phyloP scores from a whole-genome alignment of 2,329 filamentous ascomycete genomes.

The Ascochyta viciae-villosae region DNA sequence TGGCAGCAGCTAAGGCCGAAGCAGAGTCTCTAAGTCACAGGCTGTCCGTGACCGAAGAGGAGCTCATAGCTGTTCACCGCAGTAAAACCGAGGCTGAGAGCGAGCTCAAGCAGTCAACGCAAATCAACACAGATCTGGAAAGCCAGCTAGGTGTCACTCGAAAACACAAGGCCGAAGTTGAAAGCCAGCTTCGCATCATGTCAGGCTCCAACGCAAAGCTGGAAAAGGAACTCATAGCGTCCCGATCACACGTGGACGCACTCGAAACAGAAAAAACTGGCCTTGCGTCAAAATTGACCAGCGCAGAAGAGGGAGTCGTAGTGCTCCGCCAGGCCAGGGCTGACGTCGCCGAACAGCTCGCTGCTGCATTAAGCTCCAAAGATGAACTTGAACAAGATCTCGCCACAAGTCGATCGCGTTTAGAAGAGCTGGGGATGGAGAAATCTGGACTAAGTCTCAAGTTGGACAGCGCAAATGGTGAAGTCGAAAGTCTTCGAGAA shows the following conservation, averaged over 20 bases:
- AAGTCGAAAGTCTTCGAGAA: constrained; percentile 23
- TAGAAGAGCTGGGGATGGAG: constrained; percentile 21
- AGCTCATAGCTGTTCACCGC: constrained; percentile 25
- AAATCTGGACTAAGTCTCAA: constrained; percentile 21
- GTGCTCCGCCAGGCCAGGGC: constrained; percentile 21
- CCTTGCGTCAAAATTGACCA: constrained; percentile 25
- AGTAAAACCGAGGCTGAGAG: constrained; percentile 23
- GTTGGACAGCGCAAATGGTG: constrained; percentile 27
- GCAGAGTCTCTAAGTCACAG: constrained; percentile 14
- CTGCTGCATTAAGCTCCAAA: not conserved
- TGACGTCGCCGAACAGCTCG: constrained; percentile 14
- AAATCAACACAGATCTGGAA: constrained; percentile 27
- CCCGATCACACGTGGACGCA: constrained; percentile 21
- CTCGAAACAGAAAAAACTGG: constrained; percentile 24
- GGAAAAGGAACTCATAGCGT: constrained; percentile 25
- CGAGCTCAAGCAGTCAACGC: constrained; percentile 22
- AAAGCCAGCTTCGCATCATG: constrained; percentile 17
- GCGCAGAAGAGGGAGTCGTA: constrained; percentile 19
- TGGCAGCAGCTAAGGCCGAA: constrained; percentile 22
- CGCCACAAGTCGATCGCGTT: constrained; percentile 10
- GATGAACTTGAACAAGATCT: constrained; percentile 12
- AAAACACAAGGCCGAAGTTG: constrained; percentile 15
- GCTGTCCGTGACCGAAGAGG: constrained; percentile 25
- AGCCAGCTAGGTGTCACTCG: constrained; percentile 26
- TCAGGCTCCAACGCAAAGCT: constrained; percentile 22